Conservation (phyloP, 306 rosid species). For the Malus asiatica region DNA sequence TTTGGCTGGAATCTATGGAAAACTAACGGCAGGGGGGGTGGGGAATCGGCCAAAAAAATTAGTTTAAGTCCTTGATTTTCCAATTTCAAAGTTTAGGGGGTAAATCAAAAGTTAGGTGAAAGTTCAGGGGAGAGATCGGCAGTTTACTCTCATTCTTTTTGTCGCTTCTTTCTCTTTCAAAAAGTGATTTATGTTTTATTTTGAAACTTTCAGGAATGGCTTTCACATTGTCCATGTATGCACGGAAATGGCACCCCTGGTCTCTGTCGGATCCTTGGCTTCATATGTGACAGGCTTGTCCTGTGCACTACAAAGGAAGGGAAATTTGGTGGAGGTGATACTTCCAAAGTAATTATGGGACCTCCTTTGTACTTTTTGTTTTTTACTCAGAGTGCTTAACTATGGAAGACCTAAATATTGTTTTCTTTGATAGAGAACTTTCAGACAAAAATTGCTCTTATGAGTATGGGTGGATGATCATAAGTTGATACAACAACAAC, state of each 20-base stretch:
- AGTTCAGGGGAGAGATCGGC: no score
- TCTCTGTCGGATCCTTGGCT: conserved; percentile 63
- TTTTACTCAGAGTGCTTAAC: conserved; percentile 4
- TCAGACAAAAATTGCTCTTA: not conserved
- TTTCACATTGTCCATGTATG: conserved; percentile 81
- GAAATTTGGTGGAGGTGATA: conserved; percentile 83
- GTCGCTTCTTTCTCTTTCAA: not conserved
- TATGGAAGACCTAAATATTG: conserved; percentile 7
- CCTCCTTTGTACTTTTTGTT: conserved; percentile 14
- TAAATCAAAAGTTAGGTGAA: no score
- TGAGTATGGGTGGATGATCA: not conserved
- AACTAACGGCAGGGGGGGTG: no score
- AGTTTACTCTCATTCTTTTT: not conserved
- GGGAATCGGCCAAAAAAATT: no score
- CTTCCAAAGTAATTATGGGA: conserved; percentile 67
- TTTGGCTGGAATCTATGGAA: no score
- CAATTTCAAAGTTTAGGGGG: no score
- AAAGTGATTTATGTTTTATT: conserved; percentile 22
- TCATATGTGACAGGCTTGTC: conserved; percentile 85
- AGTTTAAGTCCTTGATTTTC: no score
- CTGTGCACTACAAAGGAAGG: conserved; percentile 78
- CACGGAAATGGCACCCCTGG: conserved; percentile 82
- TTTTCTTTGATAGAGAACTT: conserved; percentile 1
- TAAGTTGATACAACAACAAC: no score
- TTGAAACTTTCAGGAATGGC: conserved; percentile 42